Percentiles rank a stretch among this genome's conserved stretches.
Conservation (phyloP, 768 basidiomycete species). For the Hortiboletus campestris region DNA sequence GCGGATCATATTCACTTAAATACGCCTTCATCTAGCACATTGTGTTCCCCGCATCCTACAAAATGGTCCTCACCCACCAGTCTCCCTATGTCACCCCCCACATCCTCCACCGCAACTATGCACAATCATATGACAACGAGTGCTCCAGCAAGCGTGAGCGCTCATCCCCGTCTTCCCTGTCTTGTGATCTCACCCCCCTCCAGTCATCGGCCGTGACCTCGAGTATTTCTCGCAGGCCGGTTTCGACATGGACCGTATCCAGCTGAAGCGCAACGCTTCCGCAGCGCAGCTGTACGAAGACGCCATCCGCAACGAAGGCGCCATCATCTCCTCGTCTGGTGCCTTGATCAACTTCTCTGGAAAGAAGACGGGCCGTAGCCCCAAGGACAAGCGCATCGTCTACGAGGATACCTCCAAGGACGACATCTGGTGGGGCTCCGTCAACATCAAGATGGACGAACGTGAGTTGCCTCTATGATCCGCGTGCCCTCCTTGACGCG, state of each 20-base stretch:
- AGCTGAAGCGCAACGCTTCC: conserved; percentile 91
- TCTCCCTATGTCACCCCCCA: conserved; percentile 88
- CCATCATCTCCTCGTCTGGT: conserved; percentile 93
- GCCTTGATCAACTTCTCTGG: conserved; percentile 99
- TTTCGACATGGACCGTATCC: conserved; percentile 97
- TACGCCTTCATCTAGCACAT: neutral
- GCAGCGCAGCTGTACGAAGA: conserved; percentile 94
- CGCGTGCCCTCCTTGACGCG: neutral
- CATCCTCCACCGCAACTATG: conserved; percentile 85
- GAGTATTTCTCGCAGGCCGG: conserved; percentile 98
- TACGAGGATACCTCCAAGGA: conserved; percentile 96
- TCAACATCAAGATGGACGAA: conserved; percentile 99
- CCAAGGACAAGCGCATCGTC: conserved; percentile 99
- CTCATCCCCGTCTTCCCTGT: neutral
- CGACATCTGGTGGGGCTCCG: conserved; percentile 98
- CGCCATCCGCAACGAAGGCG: conserved; percentile 97
- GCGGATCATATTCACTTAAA: conserved; percentile 28
- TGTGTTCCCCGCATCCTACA: conserved; percentile 18
- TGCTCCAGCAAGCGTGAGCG: conserved; percentile 54
- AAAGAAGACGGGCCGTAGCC: conserved; percentile 96
- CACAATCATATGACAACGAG: conserved; percentile 70
- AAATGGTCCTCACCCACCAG: conserved; percentile 66
- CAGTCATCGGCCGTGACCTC: conserved; percentile 90
- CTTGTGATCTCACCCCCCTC: conserved; percentile 11
- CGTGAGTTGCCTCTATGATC: conserved; percentile 48